phyloP scores from a whole-genome alignment of 371 early-diverging fungal species.

The Quaeritorhiza haematococci region DNA sequence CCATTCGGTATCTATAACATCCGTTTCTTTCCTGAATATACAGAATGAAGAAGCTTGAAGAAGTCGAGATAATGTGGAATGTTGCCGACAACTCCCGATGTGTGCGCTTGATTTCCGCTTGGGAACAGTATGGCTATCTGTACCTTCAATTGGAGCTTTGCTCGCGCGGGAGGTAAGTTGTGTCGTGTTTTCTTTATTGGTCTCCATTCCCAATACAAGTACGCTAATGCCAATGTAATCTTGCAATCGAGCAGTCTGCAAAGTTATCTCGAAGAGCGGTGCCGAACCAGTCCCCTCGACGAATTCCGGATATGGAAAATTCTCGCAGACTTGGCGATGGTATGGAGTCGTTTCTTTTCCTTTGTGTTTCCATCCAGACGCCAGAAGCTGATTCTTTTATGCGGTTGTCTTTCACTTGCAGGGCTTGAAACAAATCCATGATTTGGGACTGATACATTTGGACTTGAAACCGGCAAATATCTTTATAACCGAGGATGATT shows the following conservation, averaged over 20 bases:
- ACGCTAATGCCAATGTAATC: not conserved
- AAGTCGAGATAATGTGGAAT: constrained; percentile 71
- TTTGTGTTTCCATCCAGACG: not conserved
- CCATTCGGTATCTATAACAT: not conserved
- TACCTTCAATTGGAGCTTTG: constrained; percentile 88
- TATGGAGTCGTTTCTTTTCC: constrained; percentile 19
- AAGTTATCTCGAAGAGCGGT: constrained; percentile 31
- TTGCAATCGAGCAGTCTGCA: constrained; percentile 18
- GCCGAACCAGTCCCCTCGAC: constrained; percentile 39
- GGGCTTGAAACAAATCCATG: constrained; percentile 73
- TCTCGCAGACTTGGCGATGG: constrained; percentile 63
- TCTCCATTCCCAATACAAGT: too few species aligned
- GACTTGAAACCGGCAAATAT: constrained; percentile 90
- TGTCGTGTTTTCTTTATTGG: too few species aligned
- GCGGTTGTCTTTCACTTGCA: too few species aligned
- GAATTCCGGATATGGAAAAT: constrained; percentile 75
- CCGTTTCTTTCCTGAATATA: not conserved
- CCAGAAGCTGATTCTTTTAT: too few species aligned
- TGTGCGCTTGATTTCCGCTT: constrained; percentile 68
- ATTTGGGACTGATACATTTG: constrained; percentile 66
- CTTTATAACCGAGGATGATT: constrained; percentile 55
- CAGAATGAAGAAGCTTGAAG: constrained; percentile 65
- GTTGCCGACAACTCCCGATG: constrained; percentile 57
- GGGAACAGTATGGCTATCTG: constrained; percentile 87
- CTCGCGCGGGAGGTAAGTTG: constrained; percentile 62